Conservation (phyloP, 2,329 filamentous ascomycete species). For the Xylaria arbuscula region DNA sequence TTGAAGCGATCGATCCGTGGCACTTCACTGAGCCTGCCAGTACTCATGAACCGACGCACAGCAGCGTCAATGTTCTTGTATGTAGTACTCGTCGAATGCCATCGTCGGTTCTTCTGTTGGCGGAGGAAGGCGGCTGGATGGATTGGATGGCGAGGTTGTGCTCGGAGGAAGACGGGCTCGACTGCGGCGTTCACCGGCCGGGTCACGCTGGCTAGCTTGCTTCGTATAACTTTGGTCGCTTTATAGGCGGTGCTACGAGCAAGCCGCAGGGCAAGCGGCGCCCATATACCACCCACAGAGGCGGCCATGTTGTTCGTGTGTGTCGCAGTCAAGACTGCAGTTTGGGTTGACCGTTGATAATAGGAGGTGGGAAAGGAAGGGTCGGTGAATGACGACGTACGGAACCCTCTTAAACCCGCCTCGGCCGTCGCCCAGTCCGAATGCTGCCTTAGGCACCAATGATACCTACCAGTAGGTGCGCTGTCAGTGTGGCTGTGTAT, state of each 20-base stretch:
- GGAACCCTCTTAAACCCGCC: slow-evolving; percentile 30
- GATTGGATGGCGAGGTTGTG: slow-evolving; percentile 61
- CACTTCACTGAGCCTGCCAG: slow-evolving; percentile 48
- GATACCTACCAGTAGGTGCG: too few species aligned
- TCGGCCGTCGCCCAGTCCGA: slow-evolving; percentile 17
- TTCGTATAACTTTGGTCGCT: slow-evolving; percentile 63
- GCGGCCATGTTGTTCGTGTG: slow-evolving; percentile 62
- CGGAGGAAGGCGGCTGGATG: slow-evolving; percentile 63
- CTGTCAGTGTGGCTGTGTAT: slow-evolving; percentile 35
- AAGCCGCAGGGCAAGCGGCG: slow-evolving; percentile 65
- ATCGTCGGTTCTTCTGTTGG: slow-evolving; percentile 62
- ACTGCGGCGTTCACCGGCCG: slow-evolving; percentile 59
- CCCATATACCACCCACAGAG: slow-evolving; percentile 65
- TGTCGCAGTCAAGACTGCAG: slow-evolving; percentile 41
- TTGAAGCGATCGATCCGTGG: slow-evolving; percentile 60
- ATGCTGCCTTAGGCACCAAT: too few species aligned
- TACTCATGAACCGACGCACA: slow-evolving; percentile 64
- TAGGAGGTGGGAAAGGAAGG: slow-evolving; percentile 19
- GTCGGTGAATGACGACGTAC: slow-evolving; percentile 27
- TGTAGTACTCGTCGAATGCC: slow-evolving; percentile 58
- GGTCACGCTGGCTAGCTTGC: slow-evolving; percentile 59
- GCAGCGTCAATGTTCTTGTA: slow-evolving; percentile 58
- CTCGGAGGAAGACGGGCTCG: slow-evolving; percentile 59
- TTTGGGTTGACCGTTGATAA: slow-evolving; percentile 30
- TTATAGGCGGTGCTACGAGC: slow-evolving; percentile 64